Percentiles rank a stretch among this genome's conserved stretches.
These are phyloP conservation scores for Daldinia sp. DNA, from an alignment of 2,329 filamentous ascomycete genomes.

Conservation along the genomic window DNA sequence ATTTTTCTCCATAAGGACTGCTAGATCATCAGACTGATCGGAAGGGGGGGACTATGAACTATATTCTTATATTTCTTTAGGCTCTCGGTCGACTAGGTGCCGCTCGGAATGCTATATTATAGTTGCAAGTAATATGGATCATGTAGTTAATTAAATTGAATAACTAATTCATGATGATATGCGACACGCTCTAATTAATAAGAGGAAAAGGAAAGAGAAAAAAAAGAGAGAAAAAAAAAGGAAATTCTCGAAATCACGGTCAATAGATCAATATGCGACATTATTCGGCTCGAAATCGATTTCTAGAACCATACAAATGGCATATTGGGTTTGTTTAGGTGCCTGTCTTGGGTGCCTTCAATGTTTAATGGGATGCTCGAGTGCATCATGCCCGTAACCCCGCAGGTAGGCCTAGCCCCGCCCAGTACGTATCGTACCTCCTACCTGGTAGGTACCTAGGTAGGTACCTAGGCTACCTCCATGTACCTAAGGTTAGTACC, in stretches of 20 bases:
- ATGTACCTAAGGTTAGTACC: constrained; percentile 13
- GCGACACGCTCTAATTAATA: too few relatives aligned
- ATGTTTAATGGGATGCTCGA: neutral
- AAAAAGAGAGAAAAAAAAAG: neutral
- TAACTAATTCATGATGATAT: too few relatives aligned
- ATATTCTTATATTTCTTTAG: neutral
- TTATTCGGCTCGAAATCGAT: too few relatives aligned
- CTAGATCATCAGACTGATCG: constrained; percentile 13
- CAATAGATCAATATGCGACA: too few relatives aligned
- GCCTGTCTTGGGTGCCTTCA: neutral
- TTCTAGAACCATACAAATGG: too few relatives aligned
- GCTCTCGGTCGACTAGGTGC: neutral
- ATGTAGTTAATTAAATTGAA: too few relatives aligned
- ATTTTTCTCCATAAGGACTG: constrained; percentile 25
- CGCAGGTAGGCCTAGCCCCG: constrained; percentile 5
- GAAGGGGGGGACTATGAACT: neutral
- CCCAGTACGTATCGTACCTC: neutral
- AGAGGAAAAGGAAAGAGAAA: neutral
- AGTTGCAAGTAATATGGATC: too few relatives aligned
- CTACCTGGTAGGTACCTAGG: neutral
- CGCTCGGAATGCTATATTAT: too few relatives aligned
- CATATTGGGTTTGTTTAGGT: too few relatives aligned
- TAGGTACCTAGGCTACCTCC: too few relatives aligned
- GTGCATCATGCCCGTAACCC: constrained; percentile 5
- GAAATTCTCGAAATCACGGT: neutral